Base-by-base conservation (phyloP, 2,329 filamentous ascomycete genomes). In the Cladosporium sp. region DNA sequence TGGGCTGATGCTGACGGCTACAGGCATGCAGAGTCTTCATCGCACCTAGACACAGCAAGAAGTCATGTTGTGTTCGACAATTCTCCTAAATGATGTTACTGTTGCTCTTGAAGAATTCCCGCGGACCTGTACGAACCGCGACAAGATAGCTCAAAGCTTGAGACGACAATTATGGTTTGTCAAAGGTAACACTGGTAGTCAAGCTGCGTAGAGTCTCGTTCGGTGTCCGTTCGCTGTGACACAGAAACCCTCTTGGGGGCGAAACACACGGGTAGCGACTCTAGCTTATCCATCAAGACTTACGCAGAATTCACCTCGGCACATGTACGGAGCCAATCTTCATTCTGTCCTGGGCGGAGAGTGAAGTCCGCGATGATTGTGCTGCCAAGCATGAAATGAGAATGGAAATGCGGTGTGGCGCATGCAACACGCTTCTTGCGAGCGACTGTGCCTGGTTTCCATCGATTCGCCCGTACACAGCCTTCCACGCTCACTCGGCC, bases 1-100 rank as follows among this genome's bases (percentile, higher is more conserved):
- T 48, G 28, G 25, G 45, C 45, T 48, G 45, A 48, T 20, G 45
- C 45, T 48, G 45, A 48, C 45, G 45, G 45, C 28, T 19, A 19
- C 9, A 15, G 1, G 28, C 45, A 48, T 48, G 25, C 22, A 17
- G 17, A 28, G 36, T 19, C 36, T 39, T 4, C 36, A 12, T 32
- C 12, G 28, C 28, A 10, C 12, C 12, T 10, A 32, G 28, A 7
- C 28, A 9, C 28, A 3, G 28, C 28, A 32, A 32, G 8, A 32
- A 32, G 28, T 7, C 28, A 9, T 10, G 8, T 10, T 32, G 28
- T 32, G 28, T 9, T 10, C 28, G 2, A 32, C 3, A 32, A 32
- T 32, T 32, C 28, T 32, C 8, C 4, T 32, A 32, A 7, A 10
- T 32, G 28, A 32, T 3, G 9, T 32, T 5, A 3, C 4, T 32